Conservation (phyloP, 768 basidiomycete species). For the Pisolithus sp. region DNA sequence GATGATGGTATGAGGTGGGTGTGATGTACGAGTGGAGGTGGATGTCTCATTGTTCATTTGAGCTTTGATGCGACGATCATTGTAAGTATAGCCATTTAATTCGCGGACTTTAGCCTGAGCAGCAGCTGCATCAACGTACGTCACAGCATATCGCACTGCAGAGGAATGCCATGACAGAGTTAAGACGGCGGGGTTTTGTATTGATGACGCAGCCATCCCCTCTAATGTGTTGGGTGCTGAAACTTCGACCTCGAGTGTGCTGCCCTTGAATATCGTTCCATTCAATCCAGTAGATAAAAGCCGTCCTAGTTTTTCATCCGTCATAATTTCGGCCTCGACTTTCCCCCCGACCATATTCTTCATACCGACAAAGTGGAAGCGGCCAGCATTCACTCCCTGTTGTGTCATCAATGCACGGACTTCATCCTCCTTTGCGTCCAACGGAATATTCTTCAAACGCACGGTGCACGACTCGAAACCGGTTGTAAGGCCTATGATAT, state of each 20-base stretch:
- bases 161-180: background rate
- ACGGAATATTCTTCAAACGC: constrained; percentile 40
- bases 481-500: constrained; percentile 36
- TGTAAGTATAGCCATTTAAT: background rate
- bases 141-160: background rate
- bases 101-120: background rate
- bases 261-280: constrained; percentile 40
- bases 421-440: constrained; percentile 32
- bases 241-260: background rate
- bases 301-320: constrained; percentile 35
- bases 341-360: constrained; percentile 22
- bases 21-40: constrained; percentile 19
- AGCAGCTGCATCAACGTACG: background rate
- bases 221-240: background rate
- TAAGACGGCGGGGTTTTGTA: background rate
- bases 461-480: constrained; percentile 50
- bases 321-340: constrained; percentile 39
- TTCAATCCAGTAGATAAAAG: constrained; percentile 40
- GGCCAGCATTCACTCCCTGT: constrained; percentile 34
- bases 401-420: constrained; percentile 37
- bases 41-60: constrained; percentile 37
- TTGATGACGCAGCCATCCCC: background rate
- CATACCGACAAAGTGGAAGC: constrained; percentile 30
- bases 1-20: constrained; percentile 18
- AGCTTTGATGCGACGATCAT: constrained; percentile 32